Conservation (phyloP, 2,329 filamentous ascomycete species). For the Ophiostoma angusticollis region DNA sequence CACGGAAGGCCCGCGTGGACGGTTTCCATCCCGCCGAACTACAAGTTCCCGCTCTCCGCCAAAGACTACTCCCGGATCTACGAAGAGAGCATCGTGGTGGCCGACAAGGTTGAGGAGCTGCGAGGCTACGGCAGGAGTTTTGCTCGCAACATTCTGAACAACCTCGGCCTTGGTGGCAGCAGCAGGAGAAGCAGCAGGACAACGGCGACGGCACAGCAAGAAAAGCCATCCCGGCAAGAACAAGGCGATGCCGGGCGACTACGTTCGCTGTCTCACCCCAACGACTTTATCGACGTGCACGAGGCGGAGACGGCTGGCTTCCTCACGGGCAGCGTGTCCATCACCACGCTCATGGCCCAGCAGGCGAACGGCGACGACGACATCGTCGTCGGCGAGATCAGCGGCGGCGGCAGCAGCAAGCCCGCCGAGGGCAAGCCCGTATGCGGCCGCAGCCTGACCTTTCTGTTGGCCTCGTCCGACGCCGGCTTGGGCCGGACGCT, state of each 20-base stretch:
- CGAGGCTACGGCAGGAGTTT: conserved; percentile 16
- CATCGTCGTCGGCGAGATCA: conserved; percentile 35
- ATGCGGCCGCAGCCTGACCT: conserved; percentile 63
- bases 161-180: neutral
- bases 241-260: neutral
- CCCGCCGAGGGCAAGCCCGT: conserved; percentile 37
- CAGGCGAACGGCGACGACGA: conserved; percentile 16
- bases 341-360: conserved; percentile 19
- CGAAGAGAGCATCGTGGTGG: conserved; percentile 51
- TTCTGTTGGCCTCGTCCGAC: conserved; percentile 59
- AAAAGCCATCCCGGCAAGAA: neutral
- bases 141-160: neutral
- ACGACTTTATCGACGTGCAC: conserved; percentile 59
- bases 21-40: conserved; percentile 57
- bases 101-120: conserved; percentile 41
- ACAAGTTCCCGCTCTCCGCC: conserved; percentile 53
- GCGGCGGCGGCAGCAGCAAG: conserved; percentile 17
- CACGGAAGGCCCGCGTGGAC: conserved; percentile 62
- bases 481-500: conserved; percentile 66
- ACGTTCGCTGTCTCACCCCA: conserved; percentile 36
- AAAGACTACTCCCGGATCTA: conserved; percentile 59
- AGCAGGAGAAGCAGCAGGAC: neutral
- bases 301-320: conserved; percentile 56
- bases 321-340: conserved; percentile 35
- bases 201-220: neutral